Percentiles rank a stretch among this genome's conserved stretches.
Evolutionary conservation across 2,329 filamentous ascomycete species (phyloP).

Genomic region (Akanthomyces dipterigenus): DNA sequence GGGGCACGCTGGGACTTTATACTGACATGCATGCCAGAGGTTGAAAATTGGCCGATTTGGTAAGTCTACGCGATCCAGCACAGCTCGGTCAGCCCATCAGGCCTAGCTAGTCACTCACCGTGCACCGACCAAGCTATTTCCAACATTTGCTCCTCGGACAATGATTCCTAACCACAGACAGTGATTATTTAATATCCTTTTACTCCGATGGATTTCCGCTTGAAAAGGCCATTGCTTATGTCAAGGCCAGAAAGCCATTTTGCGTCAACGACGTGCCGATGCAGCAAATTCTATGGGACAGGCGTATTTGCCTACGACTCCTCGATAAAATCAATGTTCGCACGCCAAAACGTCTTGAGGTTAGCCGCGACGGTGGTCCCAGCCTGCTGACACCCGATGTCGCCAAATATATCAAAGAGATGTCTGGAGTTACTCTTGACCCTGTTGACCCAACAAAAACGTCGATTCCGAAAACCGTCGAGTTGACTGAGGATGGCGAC

Average conservation of each 20-base stretch:
- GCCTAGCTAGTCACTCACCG: conserved; percentile 25
- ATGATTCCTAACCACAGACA: conserved; percentile 25
- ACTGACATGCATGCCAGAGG: conserved; percentile 40
- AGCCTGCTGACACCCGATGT: conserved; percentile 70
- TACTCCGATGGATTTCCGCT: conserved; percentile 96
- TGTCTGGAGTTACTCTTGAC: conserved; percentile 70
- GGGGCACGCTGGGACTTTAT: conserved; percentile 12
- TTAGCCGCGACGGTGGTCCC: conserved; percentile 89
- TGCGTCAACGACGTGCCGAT: conserved; percentile 97
- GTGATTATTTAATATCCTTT: conserved; percentile 94
- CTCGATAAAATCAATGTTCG: conserved; percentile 85
- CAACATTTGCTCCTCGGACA: background rate
- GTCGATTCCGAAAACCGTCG: conserved; percentile 65
- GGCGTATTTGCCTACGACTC: conserved; percentile 79
- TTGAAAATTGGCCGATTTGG: conserved; percentile 94
- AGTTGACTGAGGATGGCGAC: conserved; percentile 85
- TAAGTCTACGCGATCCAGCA: conserved; percentile 29
- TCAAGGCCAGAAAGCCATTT: conserved; percentile 86
- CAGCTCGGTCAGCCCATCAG: conserved; percentile 28
- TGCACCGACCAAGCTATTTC: background rate
- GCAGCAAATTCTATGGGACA: conserved; percentile 96
- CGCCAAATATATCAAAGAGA: conserved; percentile 69
- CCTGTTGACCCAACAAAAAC: conserved; percentile 57
- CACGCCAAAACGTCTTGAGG: conserved; percentile 80
- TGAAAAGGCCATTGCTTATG: conserved; percentile 95